These are phyloP conservation scores for Wakefieldia striispora DNA, from an alignment of 768 basidiomycete genomes.

Conservation along the genomic window DNA sequence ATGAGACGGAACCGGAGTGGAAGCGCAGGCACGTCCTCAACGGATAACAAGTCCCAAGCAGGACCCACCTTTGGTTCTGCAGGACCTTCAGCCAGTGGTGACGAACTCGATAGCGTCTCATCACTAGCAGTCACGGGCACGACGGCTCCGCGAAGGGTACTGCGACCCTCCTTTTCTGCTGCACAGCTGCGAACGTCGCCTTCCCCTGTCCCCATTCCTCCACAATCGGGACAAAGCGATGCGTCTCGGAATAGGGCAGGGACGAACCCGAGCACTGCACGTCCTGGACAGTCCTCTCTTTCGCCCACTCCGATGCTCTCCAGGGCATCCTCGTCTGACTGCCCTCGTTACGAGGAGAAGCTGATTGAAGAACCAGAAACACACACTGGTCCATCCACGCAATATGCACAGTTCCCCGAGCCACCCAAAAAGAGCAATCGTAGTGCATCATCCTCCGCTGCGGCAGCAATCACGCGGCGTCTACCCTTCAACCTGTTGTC, in stretches of 20 bases:
- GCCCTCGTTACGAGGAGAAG: slow-evolving; percentile 36
- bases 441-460: slow-evolving; percentile 41
- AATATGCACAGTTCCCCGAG: slow-evolving; percentile 71
- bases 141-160: slow-evolving; percentile 52
- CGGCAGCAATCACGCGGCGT: slow-evolving; percentile 51
- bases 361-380: slow-evolving; percentile 46
- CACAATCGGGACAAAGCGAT: slow-evolving; percentile 42
- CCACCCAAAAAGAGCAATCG: slow-evolving; percentile 52
- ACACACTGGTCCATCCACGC: slow-evolving; percentile 64
- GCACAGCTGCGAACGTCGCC: slow-evolving; percentile 64
- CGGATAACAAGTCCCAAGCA: slow-evolving; percentile 64
- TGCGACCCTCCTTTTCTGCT: slow-evolving; percentile 76
- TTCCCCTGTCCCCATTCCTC: slow-evolving; percentile 33
- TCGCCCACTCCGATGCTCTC: slow-evolving; percentile 41
- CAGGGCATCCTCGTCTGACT: slow-evolving; percentile 59
- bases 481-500: slow-evolving; percentile 69
- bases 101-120: slow-evolving; percentile 50
- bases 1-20: slow-evolving; percentile 80
- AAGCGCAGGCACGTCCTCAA: slow-evolving; percentile 69
- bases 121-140: slow-evolving; percentile 49
- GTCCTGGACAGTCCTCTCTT: slow-evolving; percentile 42
- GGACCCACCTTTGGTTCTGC: slow-evolving; percentile 47
- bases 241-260: slow-evolving; percentile 57
- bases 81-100: slow-evolving; percentile 52
- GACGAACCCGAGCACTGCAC: slow-evolving; percentile 55